Base-by-base conservation (phyloP, 352 stramenopile genomes). In the Pythium biforme region DNA sequence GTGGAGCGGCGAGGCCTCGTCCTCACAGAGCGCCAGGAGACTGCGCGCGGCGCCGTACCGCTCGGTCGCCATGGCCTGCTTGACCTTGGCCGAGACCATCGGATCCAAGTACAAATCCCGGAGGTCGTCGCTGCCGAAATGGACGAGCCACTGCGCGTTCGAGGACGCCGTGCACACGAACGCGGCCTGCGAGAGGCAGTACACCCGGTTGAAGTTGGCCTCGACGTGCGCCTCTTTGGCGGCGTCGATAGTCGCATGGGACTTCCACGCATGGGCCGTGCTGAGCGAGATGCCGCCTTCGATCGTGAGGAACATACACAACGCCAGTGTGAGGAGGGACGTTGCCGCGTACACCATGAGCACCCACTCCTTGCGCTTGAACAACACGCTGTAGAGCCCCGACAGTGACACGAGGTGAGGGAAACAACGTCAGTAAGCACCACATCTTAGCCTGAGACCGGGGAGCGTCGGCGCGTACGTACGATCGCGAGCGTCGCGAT, bases 121-220 rank as follows among this genome's bases (percentile, higher is more conserved):
- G 7, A 73, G 20, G 39, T 73, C 66, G 34, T 66, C 66, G 10
- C 55, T 69, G 34, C 66, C 66, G 51, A 62, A 72, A 19, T 66
- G 59, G 3, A 73, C 66, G 27, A 73, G 50, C 66, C 66, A 73
- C 25, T 69, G 66, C 26, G 59, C 48, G 17, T 58, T 66, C 11
- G 66, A 41, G 2, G 59, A 55, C 1, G 66, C 54, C 12, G 66
- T 69, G 45, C 66, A 73, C 12, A 73, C 19, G 50, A 39, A 73
- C 25, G 47, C 55, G 33, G 66, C 66, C 45, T 73, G 59, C 9
- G 66, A 51, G 55, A 73, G 22, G 46, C 66, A 73, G 34, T 69
- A 69, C 10, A 69, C 46, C 25, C 55, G 26, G 55, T 73, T 66
- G 45, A 73, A 73, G 17, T 59, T 61, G 50, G n/a, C 22, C 20